Percentiles rank a stretch among this genome's conserved stretches.
phyloP scores from a whole-genome alignment of 1,139 yeast genomes.

The Nadsonia commutata region DNA sequence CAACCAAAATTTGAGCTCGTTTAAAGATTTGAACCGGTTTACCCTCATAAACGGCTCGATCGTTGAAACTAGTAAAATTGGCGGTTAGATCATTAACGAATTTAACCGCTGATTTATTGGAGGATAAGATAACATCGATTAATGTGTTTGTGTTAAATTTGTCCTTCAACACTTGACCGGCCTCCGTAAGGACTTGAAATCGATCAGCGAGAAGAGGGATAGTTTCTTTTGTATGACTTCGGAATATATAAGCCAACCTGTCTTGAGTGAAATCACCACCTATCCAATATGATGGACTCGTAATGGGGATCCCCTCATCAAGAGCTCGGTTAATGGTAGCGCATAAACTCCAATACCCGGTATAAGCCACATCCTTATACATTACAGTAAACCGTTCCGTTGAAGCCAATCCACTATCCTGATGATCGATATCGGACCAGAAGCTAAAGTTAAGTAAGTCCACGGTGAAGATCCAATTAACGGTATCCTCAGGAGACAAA shows the following conservation, averaged over 20 bases:
- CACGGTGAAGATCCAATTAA: slow-evolving; percentile 29
- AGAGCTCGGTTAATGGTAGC: slow-evolving; percentile 30
- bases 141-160: slow-evolving; percentile 11
- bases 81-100: slow-evolving; percentile 19
- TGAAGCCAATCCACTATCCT: slow-evolving; percentile 20
- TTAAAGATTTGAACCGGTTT: slow-evolving; percentile 21
- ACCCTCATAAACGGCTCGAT: slow-evolving; percentile 19
- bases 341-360: slow-evolving; percentile 31
- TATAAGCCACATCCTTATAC: slow-evolving; percentile 22
- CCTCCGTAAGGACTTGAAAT: slow-evolving; percentile 23
- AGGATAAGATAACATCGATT: slow-evolving; percentile 15
- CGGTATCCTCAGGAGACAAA: slow-evolving; percentile 12
- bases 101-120: slow-evolving; percentile 20
- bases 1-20: slow-evolving; percentile 29
- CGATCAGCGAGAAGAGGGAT: slow-evolving; percentile 25
- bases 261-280: slow-evolving; percentile 17
- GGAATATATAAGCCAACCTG: slow-evolving; percentile 18
- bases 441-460: slow-evolving; percentile 30
- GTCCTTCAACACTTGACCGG: slow-evolving; percentile 18
- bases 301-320: slow-evolving; percentile 25
- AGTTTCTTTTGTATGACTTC: slow-evolving; percentile 19
- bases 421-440: slow-evolving; percentile 26
- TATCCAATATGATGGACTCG: slow-evolving; percentile 24
- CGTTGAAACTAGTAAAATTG: slow-evolving; percentile 23
- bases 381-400: slow-evolving; percentile 22